phyloP scores from a whole-genome alignment of 192 early-diverging fungal species.

The Entomortierella chlamydospora region DNA sequence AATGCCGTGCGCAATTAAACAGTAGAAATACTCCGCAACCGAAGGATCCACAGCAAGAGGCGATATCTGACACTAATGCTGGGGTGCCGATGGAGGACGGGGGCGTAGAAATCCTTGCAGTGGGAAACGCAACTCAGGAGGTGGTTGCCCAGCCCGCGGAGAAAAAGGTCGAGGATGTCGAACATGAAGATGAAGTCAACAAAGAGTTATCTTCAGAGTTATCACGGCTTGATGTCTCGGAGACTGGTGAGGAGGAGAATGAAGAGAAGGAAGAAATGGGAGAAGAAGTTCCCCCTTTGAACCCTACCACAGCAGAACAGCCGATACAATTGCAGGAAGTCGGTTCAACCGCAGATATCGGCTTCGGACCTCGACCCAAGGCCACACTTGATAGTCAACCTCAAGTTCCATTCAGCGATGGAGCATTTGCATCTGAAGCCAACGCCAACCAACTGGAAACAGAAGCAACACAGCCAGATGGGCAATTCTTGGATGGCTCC shows the following conservation, averaged over 20 bases:
- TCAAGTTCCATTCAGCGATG: conserved; percentile 6
- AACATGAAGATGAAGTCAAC: background rate
- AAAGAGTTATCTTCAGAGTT: conserved; percentile 18
- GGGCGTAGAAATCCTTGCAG: background rate
- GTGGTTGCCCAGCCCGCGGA: background rate
- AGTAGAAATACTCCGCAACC: no score
- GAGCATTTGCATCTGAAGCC: background rate
- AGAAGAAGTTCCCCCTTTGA: background rate
- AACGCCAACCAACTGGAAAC: conserved; percentile 25
- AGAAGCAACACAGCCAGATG: conserved; percentile 46
- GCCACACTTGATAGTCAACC: background rate
- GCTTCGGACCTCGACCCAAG: background rate
- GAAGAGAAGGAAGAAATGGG: background rate
- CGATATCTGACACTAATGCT: no score
- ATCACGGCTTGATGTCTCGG: conserved; percentile 14
- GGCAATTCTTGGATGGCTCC: conserved; percentile 20
- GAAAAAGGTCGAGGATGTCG: background rate
- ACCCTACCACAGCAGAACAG: background rate
- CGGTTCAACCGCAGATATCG: background rate
- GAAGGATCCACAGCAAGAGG: no score
- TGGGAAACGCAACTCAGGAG: background rate
- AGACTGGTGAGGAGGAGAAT: background rate
- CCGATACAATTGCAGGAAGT: no score
- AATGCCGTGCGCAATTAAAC: no score
- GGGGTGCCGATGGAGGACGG: no score